These are phyloP conservation scores for Lactarius quietus DNA, from an alignment of 768 basidiomycete genomes.

Conservation along the genomic window DNA sequence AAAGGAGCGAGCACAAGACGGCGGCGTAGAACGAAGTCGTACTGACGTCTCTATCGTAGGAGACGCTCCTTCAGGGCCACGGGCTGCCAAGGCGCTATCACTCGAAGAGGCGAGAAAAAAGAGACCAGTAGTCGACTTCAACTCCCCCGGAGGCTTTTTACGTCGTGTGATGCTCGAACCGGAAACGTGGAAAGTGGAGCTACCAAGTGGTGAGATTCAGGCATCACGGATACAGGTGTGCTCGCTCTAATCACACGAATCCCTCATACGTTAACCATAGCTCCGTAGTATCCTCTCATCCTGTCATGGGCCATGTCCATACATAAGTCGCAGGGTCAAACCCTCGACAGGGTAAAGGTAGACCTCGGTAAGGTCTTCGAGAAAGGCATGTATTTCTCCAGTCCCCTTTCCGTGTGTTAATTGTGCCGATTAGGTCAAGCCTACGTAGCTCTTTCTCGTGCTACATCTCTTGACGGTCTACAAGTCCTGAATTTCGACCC, in stretches of 20 bases:
- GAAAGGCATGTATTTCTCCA: slow-evolving; percentile 49
- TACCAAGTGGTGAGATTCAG: slow-evolving; percentile 83
- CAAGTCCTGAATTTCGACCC: slow-evolving; percentile 81
- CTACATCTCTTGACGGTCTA: slow-evolving; percentile 78
- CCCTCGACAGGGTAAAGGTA: slow-evolving; percentile 90
- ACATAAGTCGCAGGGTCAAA: slow-evolving; percentile 98
- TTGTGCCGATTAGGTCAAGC: slow-evolving; percentile 59
- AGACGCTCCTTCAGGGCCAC: neutral
- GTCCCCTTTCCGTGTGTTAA: neutral
- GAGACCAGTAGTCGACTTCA: slow-evolving; percentile 79
- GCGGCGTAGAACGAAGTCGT: neutral
- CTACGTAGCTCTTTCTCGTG: slow-evolving; percentile 88
- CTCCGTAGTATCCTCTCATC: slow-evolving; percentile 71
- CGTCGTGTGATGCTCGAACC: slow-evolving; percentile 57
- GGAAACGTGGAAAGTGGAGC: slow-evolving; percentile 83
- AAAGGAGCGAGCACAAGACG: neutral
- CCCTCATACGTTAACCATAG: neutral
- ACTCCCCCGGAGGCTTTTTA: slow-evolving; percentile 51
- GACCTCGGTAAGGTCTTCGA: slow-evolving; percentile 93
- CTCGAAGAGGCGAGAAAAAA: slow-evolving; percentile 25
- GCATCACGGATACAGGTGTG: slow-evolving; percentile 75
- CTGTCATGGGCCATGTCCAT: slow-evolving; percentile 98
- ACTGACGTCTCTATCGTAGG: neutral
- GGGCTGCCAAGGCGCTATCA: slow-evolving; percentile 9
- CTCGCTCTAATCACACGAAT: neutral